Evolutionary conservation across 169 alveolate species (phyloP).

Genomic region (Plasmodium billcollinsi): DNA sequence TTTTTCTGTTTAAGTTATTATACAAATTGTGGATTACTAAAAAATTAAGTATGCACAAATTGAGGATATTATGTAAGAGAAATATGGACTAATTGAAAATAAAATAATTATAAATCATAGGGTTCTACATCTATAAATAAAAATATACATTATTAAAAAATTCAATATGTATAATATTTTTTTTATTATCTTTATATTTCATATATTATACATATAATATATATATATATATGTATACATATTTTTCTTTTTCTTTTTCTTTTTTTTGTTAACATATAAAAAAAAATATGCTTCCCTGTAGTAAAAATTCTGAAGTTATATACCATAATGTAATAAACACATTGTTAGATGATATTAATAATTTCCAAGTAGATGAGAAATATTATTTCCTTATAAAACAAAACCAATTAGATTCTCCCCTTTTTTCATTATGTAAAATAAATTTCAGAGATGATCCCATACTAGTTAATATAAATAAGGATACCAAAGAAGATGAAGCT

Average conservation of each 20-base stretch:
- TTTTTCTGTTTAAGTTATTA: too few species aligned
- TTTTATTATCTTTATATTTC: too few species aligned
- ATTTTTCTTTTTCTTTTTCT: too few species aligned
- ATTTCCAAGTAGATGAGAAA: conserved; percentile 13
- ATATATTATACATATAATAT: neutral
- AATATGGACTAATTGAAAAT: too few species aligned
- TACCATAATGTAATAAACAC: conserved; percentile 33
- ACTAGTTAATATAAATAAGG: conserved; percentile 21
- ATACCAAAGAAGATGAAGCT: conserved; percentile 32
- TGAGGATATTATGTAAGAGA: too few species aligned
- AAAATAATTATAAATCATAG: too few species aligned
- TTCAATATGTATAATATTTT: too few species aligned
- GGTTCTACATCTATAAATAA: too few species aligned
- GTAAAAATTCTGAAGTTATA: conserved; percentile 9
- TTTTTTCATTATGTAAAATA: conserved; percentile 56
- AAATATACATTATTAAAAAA: too few species aligned
- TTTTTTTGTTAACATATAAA: neutral
- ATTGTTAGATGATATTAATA: conserved; percentile 12
- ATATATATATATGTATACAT: neutral
- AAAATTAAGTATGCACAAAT: too few species aligned
- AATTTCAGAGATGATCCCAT: conserved; percentile 44
- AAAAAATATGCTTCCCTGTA: conserved; percentile 40
- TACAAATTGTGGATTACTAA: too few species aligned
- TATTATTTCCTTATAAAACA: conserved; percentile 64
- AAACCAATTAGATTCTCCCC: neutral